Conservation (phyloP, 2,329 filamentous ascomycete genomes). For the Aureobasidium sp. region DNA sequence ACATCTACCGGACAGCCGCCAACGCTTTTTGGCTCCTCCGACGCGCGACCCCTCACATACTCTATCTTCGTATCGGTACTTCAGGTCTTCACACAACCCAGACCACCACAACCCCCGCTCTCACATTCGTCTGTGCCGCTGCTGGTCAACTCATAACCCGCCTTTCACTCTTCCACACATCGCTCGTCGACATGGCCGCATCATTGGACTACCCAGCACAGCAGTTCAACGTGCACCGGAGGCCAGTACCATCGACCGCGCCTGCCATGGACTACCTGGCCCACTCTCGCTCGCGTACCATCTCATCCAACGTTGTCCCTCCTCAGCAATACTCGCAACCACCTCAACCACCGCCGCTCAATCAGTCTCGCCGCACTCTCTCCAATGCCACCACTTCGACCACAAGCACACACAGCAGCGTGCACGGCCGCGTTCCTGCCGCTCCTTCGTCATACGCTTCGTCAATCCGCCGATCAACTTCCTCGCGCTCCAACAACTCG, state of each 20-base stretch:
- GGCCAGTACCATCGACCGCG: conserved; percentile 17
- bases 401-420: conserved; percentile 35
- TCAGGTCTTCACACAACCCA: background rate
- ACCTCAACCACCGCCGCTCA: conserved; percentile 13
- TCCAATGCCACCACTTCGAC: conserved; percentile 66
- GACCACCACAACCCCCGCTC: background rate
- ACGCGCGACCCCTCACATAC: conserved; percentile 10
- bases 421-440: conserved; percentile 42
- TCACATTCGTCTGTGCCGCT: background rate
- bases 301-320: conserved; percentile 23
- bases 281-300: conserved; percentile 42
- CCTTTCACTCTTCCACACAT: background rate
- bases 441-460: conserved; percentile 30
- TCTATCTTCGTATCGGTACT: conserved; percentile 1
- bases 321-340: conserved; percentile 24
- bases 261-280: conserved; percentile 22
- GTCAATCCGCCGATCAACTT: conserved; percentile 63
- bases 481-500: conserved; percentile 56
- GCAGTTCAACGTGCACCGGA: conserved; percentile 18
- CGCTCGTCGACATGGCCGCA: conserved; percentile 17
- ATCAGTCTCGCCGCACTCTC: conserved; percentile 47
- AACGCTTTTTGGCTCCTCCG: background rate
- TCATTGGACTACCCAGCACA: conserved; percentile 18
- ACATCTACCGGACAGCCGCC: background rate
- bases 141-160: background rate